phyloP scores from a whole-genome alignment of 768 basidiomycete species.

The Tephrocybe rancida region DNA sequence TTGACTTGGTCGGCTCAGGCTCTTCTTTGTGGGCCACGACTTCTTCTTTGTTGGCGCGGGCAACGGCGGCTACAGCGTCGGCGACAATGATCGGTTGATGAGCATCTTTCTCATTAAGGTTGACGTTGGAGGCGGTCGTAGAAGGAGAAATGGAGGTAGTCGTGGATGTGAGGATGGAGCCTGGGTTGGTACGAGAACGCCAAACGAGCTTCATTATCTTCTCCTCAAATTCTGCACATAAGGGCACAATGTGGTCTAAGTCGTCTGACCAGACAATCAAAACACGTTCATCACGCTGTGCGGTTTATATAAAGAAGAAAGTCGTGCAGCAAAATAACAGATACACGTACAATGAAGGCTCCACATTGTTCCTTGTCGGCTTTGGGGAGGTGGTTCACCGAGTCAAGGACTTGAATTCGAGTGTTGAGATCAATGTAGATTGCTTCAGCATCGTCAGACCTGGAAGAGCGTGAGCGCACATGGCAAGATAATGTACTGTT shows the following conservation, averaged over 20 bases:
- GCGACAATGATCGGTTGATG: conserved; percentile 27
- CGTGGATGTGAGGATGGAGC: conserved; percentile 41
- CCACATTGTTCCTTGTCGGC: conserved; percentile 93
- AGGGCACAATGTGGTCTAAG: conserved; percentile 75
- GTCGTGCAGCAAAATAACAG: background rate
- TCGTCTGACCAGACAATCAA: conserved; percentile 86
- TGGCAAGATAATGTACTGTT: background rate
- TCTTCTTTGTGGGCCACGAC: conserved; percentile 18
- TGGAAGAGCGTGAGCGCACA: conserved; percentile 24
- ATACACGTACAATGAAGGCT: conserved; percentile 72
- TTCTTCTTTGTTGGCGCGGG: conserved; percentile 32
- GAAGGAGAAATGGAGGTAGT: conserved; percentile 45
- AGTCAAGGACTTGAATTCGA: conserved; percentile 84
- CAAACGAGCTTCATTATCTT: conserved; percentile 63
- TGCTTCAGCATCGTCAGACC: conserved; percentile 57
- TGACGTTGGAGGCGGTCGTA: conserved; percentile 52
- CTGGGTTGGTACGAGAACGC: conserved; percentile 42
- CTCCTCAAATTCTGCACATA: conserved; percentile 73
- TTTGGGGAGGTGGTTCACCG: conserved; percentile 63
- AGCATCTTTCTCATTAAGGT: conserved; percentile 52
- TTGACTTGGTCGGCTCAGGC: conserved; percentile 27
- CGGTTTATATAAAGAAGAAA: conserved; percentile 11
- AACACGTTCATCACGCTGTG: conserved; percentile 79
- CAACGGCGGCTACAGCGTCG: conserved; percentile 33
- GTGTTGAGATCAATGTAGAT: conserved; percentile 80